Evolutionary conservation across 805 yeast species (phyloP).

Genomic region (Ogataea degrootiae): DNA sequence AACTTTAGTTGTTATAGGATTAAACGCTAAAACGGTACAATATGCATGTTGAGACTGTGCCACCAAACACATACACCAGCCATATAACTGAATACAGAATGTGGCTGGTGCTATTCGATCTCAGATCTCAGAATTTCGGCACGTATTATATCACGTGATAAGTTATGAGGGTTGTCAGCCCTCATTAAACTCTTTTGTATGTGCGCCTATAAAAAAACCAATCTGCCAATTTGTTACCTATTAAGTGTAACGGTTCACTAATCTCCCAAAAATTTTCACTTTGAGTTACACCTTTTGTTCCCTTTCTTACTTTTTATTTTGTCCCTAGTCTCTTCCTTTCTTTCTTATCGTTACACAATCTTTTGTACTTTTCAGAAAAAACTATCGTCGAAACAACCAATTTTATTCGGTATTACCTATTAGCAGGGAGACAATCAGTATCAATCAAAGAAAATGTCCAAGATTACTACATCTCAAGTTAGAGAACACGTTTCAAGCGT

Average conservation of each 20-base stretch:
- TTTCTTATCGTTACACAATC: not conserved
- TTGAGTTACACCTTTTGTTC: no score
- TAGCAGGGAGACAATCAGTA: slow-evolving; percentile 70
- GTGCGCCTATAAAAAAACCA: no score
- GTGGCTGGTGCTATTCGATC: not conserved
- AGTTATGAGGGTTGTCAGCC: slow-evolving; percentile 5
- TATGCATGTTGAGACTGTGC: not conserved
- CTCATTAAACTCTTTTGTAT: not conserved
- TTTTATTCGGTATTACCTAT: slow-evolving; percentile 32
- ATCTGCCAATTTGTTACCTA: no score
- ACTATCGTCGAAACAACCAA: slow-evolving; percentile 50
- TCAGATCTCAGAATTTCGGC: no score
- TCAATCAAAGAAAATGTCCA: slow-evolving; percentile 55
- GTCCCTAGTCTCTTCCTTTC: not conserved
- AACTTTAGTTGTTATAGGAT: no score
- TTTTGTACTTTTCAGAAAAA: slow-evolving; percentile 1
- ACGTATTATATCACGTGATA: slow-evolving; percentile 11
- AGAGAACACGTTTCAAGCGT: slow-evolving; percentile 95
- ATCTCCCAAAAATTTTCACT: not conserved
- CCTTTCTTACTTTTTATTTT: not conserved
- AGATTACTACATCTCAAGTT: slow-evolving; percentile 86
- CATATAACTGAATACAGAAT: no score
- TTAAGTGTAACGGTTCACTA: no score
- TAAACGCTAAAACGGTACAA: no score
- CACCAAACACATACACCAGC: not conserved